Evolutionary conservation across 2,329 filamentous ascomycete genomes (phyloP).

Genomic region (Daldinia sp.): DNA sequence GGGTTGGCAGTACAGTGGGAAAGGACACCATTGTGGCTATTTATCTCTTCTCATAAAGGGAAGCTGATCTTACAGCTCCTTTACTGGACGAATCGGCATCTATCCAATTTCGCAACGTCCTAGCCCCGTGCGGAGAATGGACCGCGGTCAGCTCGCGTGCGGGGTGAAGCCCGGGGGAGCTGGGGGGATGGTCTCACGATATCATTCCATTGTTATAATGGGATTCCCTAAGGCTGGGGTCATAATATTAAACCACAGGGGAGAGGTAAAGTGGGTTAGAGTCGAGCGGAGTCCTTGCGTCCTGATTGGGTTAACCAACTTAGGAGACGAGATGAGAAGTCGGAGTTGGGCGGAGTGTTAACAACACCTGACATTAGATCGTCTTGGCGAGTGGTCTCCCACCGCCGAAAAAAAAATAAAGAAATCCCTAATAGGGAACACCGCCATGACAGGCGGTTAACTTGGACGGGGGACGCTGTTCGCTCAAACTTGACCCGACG

Average conservation of each 20-base stretch:
- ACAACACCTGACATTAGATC: constrained; percentile 12
- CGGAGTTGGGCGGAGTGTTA: constrained; percentile 27
- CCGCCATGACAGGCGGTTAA: constrained; percentile 14
- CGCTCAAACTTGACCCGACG: constrained; percentile 27
- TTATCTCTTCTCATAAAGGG: constrained; percentile 22
- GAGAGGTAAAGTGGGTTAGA: constrained; percentile 6
- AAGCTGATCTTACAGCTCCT: constrained; percentile 1
- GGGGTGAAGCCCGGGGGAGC: constrained; percentile 29
- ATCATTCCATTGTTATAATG: constrained; percentile 21
- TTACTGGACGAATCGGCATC: constrained; percentile 6
- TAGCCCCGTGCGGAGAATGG: constrained; percentile 32
- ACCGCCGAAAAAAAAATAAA: background rate
- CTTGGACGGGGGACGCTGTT: constrained; percentile 11
- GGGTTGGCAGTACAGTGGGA: background rate
- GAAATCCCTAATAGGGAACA: background rate
- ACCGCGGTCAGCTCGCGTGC: constrained; percentile 17
- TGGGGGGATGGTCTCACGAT: constrained; percentile 13
- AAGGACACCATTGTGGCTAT: constrained; percentile 27
- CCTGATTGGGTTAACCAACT: constrained; percentile 22
- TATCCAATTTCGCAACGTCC: constrained; percentile 16
- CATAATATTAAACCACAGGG: constrained; percentile 11
- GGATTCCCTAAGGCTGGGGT: constrained; percentile 15
- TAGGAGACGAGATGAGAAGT: constrained; percentile 13
- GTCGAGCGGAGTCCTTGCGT: constrained; percentile 21
- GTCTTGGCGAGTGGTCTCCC: constrained; percentile 31